Percentiles rank a stretch among this genome's conserved stretches.
phyloP scores from a whole-genome alignment of 257 asterid species.

The Lavandula angustifolia region DNA sequence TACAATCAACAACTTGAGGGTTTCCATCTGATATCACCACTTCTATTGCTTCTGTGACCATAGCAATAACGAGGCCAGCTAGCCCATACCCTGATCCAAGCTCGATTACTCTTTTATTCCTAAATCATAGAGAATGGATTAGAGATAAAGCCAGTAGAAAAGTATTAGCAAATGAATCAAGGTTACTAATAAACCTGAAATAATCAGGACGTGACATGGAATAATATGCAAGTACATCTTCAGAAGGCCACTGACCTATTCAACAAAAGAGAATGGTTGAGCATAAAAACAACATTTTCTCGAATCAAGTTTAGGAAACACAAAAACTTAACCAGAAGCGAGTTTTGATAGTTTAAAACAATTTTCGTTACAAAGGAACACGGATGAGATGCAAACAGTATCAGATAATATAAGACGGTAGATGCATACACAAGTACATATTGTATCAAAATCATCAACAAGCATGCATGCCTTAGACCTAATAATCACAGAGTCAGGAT shows the following conservation, averaged over 20 bases:
- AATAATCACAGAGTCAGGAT: not conserved
- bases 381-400: slow-evolving; percentile 17
- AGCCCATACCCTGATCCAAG: slow-evolving; percentile 95
- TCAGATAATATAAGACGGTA: not conserved
- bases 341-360: not conserved
- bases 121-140: slow-evolving; percentile 32
- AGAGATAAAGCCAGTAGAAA: slow-evolving; percentile 23
- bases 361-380: not conserved
- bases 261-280: slow-evolving; percentile 28
- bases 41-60: slow-evolving; percentile 69
- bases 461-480: not conserved
- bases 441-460: not conserved
- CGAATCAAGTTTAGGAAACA: slow-evolving; percentile 16
- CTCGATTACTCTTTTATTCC: slow-evolving; percentile 82
- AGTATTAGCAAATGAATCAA: slow-evolving; percentile 20
- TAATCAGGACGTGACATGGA: slow-evolving; percentile 54
- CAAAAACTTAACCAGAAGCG: not conserved
- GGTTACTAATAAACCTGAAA: slow-evolving; percentile 56
- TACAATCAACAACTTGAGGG: slow-evolving; percentile 95
- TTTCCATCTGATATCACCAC: slow-evolving; percentile 94
- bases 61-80: slow-evolving; percentile 82
- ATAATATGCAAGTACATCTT: slow-evolving; percentile 85
- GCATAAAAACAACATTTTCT: not conserved
- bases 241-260: slow-evolving; percentile 98
- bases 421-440: not conserved